phyloP scores from a whole-genome alignment of 2,329 filamentous ascomycete species.

The Xylaria sp. region DNA sequence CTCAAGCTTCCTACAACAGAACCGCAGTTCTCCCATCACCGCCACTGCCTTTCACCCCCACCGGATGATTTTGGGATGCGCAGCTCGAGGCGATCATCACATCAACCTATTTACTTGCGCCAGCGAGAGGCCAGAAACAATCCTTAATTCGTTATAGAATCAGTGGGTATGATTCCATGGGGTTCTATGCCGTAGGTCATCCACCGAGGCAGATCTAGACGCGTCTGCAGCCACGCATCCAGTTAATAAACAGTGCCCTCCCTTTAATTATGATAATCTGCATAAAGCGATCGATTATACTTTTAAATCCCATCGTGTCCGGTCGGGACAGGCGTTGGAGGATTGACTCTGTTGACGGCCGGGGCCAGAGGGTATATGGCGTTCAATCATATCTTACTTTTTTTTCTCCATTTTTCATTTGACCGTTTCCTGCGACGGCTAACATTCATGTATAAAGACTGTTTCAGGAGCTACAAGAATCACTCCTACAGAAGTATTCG shows the following conservation, averaged over 20 bases:
- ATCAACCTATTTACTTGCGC: constrained; percentile 86
- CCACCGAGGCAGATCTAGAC: background rate
- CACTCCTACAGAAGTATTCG: background rate
- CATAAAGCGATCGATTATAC: constrained; percentile 13
- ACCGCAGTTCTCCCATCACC: constrained; percentile 80
- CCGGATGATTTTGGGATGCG: constrained; percentile 86
- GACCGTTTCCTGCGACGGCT: background rate
- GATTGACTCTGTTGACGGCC: background rate
- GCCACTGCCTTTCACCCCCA: constrained; percentile 96
- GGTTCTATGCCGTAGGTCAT: background rate
- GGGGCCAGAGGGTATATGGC: constrained; percentile 6
- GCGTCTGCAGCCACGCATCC: background rate
- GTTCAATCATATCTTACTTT: background rate
- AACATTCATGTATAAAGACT: background rate
- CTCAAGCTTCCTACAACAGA: constrained; percentile 83
- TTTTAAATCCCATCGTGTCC: background rate
- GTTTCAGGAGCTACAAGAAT: background rate
- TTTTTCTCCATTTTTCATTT: too few species aligned
- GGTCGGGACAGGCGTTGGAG: constrained; percentile 6
- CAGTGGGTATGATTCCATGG: background rate
- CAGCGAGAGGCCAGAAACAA: constrained; percentile 47
- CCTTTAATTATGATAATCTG: constrained; percentile 18
- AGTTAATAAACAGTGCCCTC: constrained; percentile 4
- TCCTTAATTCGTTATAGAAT: constrained; percentile 33
- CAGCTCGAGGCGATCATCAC: constrained; percentile 84